Evolutionary conservation across 139 green algal genomes (phyloP).

Genomic region (Chlorella sp.): DNA sequence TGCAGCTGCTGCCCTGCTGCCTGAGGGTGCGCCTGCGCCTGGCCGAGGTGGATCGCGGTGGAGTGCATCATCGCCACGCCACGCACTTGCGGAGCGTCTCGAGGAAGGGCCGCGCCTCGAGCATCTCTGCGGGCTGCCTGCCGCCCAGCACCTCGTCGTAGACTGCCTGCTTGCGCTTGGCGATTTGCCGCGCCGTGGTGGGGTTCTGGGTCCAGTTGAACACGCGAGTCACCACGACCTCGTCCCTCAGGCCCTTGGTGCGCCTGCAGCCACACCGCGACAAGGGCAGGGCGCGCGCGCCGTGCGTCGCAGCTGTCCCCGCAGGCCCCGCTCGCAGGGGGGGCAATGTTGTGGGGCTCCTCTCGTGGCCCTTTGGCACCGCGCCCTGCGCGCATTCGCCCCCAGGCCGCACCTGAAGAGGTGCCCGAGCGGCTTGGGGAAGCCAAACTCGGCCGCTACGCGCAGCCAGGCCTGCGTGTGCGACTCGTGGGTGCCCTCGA

Average conservation of each 20-base stretch:
- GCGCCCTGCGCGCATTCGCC: neutral
- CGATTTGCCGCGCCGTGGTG: constrained; percentile 54
- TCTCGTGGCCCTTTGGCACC: neutral
- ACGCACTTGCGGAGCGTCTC: constrained; percentile 55
- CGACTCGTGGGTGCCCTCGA: constrained; percentile 50
- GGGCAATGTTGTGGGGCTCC: neutral
- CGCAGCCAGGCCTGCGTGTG: constrained; percentile 66
- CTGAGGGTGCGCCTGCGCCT: too few species aligned
- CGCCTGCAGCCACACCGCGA: constrained; percentile 5
- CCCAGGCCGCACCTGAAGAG: constrained; percentile 43
- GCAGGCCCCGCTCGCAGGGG: neutral
- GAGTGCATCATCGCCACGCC: too few species aligned
- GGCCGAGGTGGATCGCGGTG: too few species aligned
- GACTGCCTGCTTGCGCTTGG: constrained; percentile 47
- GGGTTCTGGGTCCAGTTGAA: constrained; percentile 89
- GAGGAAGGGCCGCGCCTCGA: constrained; percentile 59
- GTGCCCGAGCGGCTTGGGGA: constrained; percentile 60
- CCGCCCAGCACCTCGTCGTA: constrained; percentile 26
- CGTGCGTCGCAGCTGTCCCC: too few species aligned
- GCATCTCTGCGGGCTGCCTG: constrained; percentile 32
- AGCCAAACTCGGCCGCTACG: constrained; percentile 77
- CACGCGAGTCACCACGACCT: constrained; percentile 84
- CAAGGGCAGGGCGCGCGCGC: neutral
- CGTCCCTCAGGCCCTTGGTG: constrained; percentile 80
- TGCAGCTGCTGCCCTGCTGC: neutral